phyloP scores from a whole-genome alignment of 331 rosid species.

The Rhamnella rubrinervis region DNA sequence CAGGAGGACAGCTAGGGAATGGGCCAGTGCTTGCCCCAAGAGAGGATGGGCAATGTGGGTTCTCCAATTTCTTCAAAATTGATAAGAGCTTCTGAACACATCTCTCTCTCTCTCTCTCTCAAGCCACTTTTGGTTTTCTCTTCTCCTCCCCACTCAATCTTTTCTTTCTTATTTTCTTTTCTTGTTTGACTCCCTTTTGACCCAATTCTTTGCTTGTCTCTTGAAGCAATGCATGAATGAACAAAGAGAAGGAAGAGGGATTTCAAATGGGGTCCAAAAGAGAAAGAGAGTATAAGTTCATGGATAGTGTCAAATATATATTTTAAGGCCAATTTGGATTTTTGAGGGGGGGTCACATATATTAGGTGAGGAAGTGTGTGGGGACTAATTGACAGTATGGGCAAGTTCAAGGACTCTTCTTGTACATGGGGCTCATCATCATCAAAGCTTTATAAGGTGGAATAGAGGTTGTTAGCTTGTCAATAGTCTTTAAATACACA shows the following conservation, averaged over 20 bases:
- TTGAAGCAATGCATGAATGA: conserved; percentile 59
- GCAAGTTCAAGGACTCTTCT: conserved; percentile 65
- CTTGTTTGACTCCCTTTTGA: conserved; percentile 61
- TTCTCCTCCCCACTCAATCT: conserved; percentile 46
- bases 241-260: conserved; percentile 42
- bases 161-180: conserved; percentile 8
- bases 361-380: conserved; percentile 43
- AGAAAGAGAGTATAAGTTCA: conserved; percentile 5
- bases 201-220: conserved; percentile 43
- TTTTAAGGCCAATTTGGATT: conserved; percentile 29
- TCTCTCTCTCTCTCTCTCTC: conserved; percentile 3
- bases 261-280: conserved; percentile 39
- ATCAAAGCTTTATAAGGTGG: not conserved
- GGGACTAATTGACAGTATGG: conserved; percentile 32
- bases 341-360: conserved; percentile 40
- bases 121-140: conserved; percentile 26
- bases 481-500: too few species aligned
- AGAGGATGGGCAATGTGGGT: conserved; percentile 50
- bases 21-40: conserved; percentile 53
- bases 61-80: conserved; percentile 44
- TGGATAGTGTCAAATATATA: conserved; percentile 24
- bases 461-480: not conserved
- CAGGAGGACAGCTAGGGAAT: conserved; percentile 51
- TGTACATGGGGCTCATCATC: not conserved
- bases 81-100: conserved; percentile 47